Conservation (phyloP, 495 filamentous ascomycete genomes). For the Bacidia gigantensis region DNA sequence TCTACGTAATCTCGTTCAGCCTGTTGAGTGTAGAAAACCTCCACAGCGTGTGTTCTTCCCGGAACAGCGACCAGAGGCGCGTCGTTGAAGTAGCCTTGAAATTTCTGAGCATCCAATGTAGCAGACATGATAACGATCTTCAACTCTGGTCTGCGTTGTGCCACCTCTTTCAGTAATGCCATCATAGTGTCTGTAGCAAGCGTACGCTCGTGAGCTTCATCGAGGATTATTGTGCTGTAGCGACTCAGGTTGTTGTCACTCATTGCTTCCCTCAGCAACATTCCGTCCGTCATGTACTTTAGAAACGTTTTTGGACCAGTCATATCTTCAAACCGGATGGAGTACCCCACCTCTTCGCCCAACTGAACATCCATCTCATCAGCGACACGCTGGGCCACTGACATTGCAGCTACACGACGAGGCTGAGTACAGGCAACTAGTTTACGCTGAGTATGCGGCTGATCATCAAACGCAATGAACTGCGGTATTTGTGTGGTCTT, state of each 20-base stretch:
- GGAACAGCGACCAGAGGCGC: conserved; percentile 90
- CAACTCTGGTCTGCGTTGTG: conserved; percentile 61
- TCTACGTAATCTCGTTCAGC: conserved; percentile 95
- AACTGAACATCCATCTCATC: conserved; percentile 89
- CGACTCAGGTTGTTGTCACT: conserved; percentile 79
- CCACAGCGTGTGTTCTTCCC: conserved; percentile 89
- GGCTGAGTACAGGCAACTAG: conserved; percentile 97
- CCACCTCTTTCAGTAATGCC: conserved; percentile 83
- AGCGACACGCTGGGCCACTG: conserved; percentile 94
- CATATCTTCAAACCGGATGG: conserved; percentile 96
- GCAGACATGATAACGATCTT: conserved; percentile 99
- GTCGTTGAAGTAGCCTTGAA: conserved; percentile 93
- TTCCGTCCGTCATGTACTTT: conserved; percentile 99
- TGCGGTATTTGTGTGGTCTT: conserved; percentile 99
- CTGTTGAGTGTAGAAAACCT: conserved; percentile 96
- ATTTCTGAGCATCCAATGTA: conserved; percentile 92
- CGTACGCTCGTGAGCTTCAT: conserved; percentile 94
- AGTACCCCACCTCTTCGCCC: conserved; percentile 96
- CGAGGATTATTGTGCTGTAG: conserved; percentile 96
- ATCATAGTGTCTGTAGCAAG: conserved; percentile 92
- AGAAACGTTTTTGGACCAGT: conserved; percentile 81
- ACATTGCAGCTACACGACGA: conserved; percentile 96
- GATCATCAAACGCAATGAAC: conserved; percentile 93
- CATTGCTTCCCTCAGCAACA: conserved; percentile 97
- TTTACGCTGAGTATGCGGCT: conserved; percentile 71